A percentile compares a stretch with the other conserved stretches of the same genome.
These are phyloP conservation scores for Leccinum griseonigrum DNA, from an alignment of 1,284 basidiomycete species.

Conservation along the genomic window DNA sequence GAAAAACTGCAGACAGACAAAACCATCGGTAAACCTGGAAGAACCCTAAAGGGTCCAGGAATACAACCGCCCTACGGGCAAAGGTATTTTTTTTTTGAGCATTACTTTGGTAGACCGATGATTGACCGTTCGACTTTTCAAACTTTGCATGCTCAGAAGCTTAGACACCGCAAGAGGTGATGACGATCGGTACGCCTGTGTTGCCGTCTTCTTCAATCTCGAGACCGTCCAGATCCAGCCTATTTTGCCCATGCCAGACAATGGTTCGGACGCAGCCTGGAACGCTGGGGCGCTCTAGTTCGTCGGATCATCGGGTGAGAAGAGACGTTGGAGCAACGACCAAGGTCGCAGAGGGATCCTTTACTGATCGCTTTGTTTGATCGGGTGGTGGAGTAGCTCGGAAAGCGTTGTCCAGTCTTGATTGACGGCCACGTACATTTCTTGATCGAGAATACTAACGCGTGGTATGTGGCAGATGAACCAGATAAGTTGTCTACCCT, in stretches of 20 bases:
- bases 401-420: slow-evolving; percentile 63
- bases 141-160: slow-evolving; percentile 80
- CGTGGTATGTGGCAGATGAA: no score
- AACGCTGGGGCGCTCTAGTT: slow-evolving; percentile 74
- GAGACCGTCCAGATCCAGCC: slow-evolving; percentile 67
- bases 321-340: slow-evolving; percentile 94
- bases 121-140: slow-evolving; percentile 48
- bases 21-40: no score
- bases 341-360: slow-evolving; percentile 67
- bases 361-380: slow-evolving; percentile 31
- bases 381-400: slow-evolving; percentile 36
- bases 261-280: slow-evolving; percentile 67
- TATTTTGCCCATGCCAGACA: slow-evolving; percentile 87
- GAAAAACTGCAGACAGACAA: no score
- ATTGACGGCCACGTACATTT: slow-evolving; percentile 55
- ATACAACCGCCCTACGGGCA: no score
- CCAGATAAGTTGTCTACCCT: no score
- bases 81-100: no score
- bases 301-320: slow-evolving; percentile 88
- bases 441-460: no score
- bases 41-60: no score
- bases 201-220: slow-evolving; percentile 49
- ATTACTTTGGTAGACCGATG: slow-evolving; percentile 75
- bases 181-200: slow-evolving; percentile 69
- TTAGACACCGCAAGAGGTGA: slow-evolving; percentile 89